Conservation (phyloP, 2,329 filamentous ascomycete genomes). For the Aureobasidium mangrovei region DNA sequence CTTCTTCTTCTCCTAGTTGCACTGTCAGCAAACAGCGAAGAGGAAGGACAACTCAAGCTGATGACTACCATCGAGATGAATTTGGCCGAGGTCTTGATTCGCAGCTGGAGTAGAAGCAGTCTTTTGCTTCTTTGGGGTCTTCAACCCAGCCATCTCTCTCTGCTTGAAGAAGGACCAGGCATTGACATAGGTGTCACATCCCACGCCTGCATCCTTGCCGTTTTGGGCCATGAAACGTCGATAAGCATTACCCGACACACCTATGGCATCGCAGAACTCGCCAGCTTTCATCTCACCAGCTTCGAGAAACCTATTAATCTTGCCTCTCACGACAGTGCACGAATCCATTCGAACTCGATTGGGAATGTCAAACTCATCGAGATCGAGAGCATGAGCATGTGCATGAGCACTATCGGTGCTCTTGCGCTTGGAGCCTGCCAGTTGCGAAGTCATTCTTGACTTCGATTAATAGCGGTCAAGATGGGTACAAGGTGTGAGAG, state of each 20-base stretch:
- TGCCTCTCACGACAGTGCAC: conserved; percentile 18
- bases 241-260: conserved; percentile 30
- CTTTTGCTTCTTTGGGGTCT: conserved; percentile 28
- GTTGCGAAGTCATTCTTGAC: not conserved
- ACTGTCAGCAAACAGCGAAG: not conserved
- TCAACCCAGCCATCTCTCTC: conserved; percentile 41
- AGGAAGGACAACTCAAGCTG: no score
- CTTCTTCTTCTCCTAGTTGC: conserved; percentile 36
- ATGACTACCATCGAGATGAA: conserved; percentile 15
- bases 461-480: not conserved
- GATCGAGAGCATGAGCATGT: not conserved
- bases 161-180: conserved; percentile 40
- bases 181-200: conserved; percentile 22
- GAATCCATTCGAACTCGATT: conserved; percentile 4
- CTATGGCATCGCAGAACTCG: conserved; percentile 34
- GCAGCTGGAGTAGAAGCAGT: conserved; percentile 24
- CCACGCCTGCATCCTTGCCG: conserved; percentile 29
- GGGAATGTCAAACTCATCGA: conserved; percentile 7
- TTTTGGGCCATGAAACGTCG: conserved; percentile 41
- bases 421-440: conserved; percentile 12
- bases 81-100: not conserved
- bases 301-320: conserved; percentile 36
- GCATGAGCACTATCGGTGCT: not conserved
- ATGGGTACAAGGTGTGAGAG: no score
- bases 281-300: conserved; percentile 37